Conservation (phyloP, 2,329 filamentous ascomycete species). For the Phyllosticta ampelicida region DNA sequence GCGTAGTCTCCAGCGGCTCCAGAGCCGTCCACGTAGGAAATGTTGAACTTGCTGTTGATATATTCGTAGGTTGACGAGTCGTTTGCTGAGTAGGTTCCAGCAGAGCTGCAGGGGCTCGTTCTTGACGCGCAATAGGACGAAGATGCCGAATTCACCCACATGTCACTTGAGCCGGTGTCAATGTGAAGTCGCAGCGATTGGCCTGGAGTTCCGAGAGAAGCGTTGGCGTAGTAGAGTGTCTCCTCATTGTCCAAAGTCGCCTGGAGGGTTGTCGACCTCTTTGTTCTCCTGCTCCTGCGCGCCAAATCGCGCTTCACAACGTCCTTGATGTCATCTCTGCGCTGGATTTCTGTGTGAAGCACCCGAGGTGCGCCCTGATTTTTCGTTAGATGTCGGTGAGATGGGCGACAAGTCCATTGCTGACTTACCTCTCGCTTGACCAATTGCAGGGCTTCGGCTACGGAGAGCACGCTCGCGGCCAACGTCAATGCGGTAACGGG, state of each 20-base stretch:
- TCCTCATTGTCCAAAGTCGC: slow-evolving; percentile 46
- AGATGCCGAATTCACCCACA: slow-evolving; percentile 54
- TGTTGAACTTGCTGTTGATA: slow-evolving; percentile 70
- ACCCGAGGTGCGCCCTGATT: slow-evolving; percentile 28
- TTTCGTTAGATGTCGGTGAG: neutral
- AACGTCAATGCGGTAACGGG: slow-evolving; percentile 18
- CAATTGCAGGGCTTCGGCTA: slow-evolving; percentile 20
- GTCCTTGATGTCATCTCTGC: slow-evolving; percentile 32
- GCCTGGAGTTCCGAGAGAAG: slow-evolving; percentile 46
- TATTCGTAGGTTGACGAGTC: slow-evolving; percentile 66
- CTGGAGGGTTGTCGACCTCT: slow-evolving; percentile 28
- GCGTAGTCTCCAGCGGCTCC: slow-evolving; percentile 70
- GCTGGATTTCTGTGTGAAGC: slow-evolving; percentile 40
- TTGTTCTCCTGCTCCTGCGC: slow-evolving; percentile 24
- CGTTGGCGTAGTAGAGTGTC: slow-evolving; percentile 49
- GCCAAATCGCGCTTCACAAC: slow-evolving; percentile 38
- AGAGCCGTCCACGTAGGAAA: slow-evolving; percentile 75
- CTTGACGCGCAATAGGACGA: slow-evolving; percentile 49
- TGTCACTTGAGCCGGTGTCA: slow-evolving; percentile 53
- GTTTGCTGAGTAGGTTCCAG: slow-evolving; percentile 60
- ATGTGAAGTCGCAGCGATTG: slow-evolving; percentile 47
- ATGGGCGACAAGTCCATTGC: neutral
- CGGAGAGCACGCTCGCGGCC: slow-evolving; percentile 21
- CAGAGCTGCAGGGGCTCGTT: slow-evolving; percentile 43
- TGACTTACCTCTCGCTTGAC: slow-evolving; percentile 24